These are phyloP conservation scores for Penicillium daleae DNA, from an alignment of 495 filamentous ascomycete species.

Conservation along the genomic window DNA sequence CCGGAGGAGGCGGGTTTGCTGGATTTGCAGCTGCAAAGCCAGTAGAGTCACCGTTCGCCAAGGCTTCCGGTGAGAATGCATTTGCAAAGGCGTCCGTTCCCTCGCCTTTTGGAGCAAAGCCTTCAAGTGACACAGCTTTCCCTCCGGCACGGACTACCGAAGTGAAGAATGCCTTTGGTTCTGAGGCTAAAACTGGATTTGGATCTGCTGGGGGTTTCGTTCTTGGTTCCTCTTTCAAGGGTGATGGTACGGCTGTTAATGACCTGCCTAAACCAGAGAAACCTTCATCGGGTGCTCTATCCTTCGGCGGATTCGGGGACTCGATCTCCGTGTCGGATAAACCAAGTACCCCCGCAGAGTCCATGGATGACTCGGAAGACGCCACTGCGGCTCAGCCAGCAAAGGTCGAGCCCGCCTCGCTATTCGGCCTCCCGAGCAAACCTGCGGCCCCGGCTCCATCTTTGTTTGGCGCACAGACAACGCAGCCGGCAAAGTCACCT, in stretches of 20 bases:
- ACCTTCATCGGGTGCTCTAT: constrained; percentile 40
- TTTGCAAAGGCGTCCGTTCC: constrained; percentile 17
- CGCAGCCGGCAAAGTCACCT: constrained; percentile 34
- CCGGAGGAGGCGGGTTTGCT: constrained; percentile 37
- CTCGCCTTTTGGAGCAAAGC: constrained; percentile 28
- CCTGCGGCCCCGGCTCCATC: constrained; percentile 31
- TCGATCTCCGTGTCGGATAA: constrained; percentile 31
- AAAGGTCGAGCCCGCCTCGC: constrained; percentile 25
- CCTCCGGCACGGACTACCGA: constrained; percentile 39
- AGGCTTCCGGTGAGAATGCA: constrained; percentile 22
- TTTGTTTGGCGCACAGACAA: constrained; percentile 40
- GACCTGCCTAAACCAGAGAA: constrained; percentile 58
- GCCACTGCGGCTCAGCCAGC: constrained; percentile 22
- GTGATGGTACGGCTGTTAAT: constrained; percentile 66
- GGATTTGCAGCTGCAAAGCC: constrained; percentile 38
- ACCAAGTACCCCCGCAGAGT: constrained; percentile 30
- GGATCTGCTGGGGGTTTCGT: constrained; percentile 58
- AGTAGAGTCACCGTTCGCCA: constrained; percentile 34
- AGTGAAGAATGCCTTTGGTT: constrained; percentile 55
- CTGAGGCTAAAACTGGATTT: constrained; percentile 19
- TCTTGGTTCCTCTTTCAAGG: constrained; percentile 80
- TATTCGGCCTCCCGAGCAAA: constrained; percentile 37
- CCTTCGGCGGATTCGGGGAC: constrained; percentile 34
- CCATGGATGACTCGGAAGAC: constrained; percentile 49
- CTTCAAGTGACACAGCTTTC: constrained; percentile 39